phyloP scores from a whole-genome alignment of 2,329 filamentous ascomycete genomes.

The Leptographium wingfieldii region DNA sequence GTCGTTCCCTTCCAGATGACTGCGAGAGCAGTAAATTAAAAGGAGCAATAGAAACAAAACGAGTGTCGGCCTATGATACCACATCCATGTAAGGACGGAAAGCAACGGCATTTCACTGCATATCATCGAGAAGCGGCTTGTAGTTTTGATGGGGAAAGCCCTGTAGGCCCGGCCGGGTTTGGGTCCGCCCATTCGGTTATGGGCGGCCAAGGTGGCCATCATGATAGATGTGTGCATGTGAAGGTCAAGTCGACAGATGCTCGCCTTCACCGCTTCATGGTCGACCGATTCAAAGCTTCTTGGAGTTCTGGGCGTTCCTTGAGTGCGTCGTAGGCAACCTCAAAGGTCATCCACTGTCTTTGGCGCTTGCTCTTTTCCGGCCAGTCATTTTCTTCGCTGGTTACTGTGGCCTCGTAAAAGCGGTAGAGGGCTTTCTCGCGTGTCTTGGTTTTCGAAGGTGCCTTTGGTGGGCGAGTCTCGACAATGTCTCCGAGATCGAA shows the following conservation, averaged over 20 bases:
- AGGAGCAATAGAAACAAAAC: not conserved
- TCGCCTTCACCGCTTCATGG: constrained; percentile 39
- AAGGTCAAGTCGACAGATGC: not conserved
- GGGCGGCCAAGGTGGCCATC: not conserved
- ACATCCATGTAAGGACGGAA: not conserved
- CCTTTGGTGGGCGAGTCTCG: constrained; percentile 70
- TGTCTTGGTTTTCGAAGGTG: constrained; percentile 39
- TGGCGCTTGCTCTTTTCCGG: constrained; percentile 87
- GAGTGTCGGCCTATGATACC: not conserved
- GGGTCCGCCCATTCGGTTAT: not conserved
- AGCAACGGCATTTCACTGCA: not conserved
- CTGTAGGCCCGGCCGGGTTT: not conserved
- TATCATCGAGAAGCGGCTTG: not conserved
- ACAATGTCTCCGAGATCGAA: constrained; percentile 77
- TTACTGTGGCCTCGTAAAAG: constrained; percentile 81
- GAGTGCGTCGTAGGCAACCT: constrained; percentile 67
- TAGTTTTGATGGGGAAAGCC: not conserved
- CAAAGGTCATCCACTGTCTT: constrained; percentile 79
- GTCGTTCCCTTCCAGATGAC: not conserved
- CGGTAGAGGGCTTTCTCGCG: constrained; percentile 54
- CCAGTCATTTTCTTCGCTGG: constrained; percentile 76
- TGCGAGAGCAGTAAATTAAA: not conserved
- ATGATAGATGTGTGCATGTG: not conserved
- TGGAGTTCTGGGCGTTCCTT: constrained; percentile 72
- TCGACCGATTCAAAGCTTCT: constrained; percentile 74